Percentiles rank a stretch among this genome's conserved stretches.
These are phyloP conservation scores for Penicillium corylophilum DNA, from an alignment of 2,329 filamentous ascomycete species.

Conservation along the genomic window DNA sequence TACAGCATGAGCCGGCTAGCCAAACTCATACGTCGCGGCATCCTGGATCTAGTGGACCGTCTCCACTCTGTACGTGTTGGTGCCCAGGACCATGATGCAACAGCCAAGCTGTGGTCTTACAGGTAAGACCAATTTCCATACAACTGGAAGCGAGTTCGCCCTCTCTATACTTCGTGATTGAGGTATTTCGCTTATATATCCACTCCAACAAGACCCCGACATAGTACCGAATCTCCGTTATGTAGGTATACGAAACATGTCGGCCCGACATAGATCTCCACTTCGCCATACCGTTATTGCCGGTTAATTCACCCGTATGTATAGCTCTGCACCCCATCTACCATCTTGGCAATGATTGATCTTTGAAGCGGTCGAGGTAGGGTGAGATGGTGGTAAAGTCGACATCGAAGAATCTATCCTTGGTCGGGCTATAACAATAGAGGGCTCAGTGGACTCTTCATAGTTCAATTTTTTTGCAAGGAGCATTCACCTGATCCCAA, in stretches of 20 bases:
- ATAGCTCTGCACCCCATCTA: too few species aligned
- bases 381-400: too few species aligned
- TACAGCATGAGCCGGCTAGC: constrained; percentile 5
- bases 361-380: too few species aligned
- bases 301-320: too few species aligned
- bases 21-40: constrained; percentile 8
- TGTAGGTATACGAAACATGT: too few species aligned
- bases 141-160: background rate
- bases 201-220: background rate
- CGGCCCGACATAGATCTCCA: too few species aligned
- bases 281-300: too few species aligned
- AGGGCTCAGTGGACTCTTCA: too few species aligned
- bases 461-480: background rate
- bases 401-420: too few species aligned
- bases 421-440: too few species aligned
- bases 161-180: background rate
- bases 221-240: background rate
- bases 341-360: too few species aligned
- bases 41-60: constrained; percentile 16
- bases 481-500: background rate
- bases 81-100: constrained; percentile 7
- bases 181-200: background rate
- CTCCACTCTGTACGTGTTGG: constrained; percentile 22
- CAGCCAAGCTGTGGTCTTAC: background rate
- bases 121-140: too few species aligned